A percentile compares a stretch with the other conserved stretches of the same genome.
Evolutionary conservation across 2,329 filamentous ascomycete species (phyloP).

Genomic region (Penicillium sp.): DNA sequence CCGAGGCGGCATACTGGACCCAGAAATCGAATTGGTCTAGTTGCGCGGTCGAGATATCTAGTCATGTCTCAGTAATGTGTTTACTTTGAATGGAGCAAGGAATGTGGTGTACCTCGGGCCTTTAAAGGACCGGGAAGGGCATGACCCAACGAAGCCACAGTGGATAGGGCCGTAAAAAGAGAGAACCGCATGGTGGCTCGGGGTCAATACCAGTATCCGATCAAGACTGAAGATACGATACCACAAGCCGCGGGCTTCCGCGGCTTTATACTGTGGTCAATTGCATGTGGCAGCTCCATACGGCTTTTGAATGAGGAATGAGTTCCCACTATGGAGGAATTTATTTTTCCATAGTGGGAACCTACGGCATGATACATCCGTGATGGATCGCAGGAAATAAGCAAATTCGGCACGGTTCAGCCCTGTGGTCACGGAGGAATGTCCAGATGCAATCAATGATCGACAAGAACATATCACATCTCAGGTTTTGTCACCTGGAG

Average conservation of each 20-base stretch:
- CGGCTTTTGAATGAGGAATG: background rate
- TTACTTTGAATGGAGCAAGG: background rate
- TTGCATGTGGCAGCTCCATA: background rate
- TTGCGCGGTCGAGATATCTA: constrained; percentile 15
- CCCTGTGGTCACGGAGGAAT: background rate
- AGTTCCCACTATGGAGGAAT: background rate
- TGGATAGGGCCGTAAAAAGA: constrained; percentile 10
- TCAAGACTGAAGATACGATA: background rate
- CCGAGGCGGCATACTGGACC: constrained; percentile 51
- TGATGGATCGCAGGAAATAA: background rate
- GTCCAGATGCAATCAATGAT: background rate
- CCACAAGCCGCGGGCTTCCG: background rate
- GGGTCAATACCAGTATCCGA: background rate
- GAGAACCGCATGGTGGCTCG: constrained; percentile 13
- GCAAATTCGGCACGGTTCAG: background rate
- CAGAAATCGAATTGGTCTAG: constrained; percentile 43
- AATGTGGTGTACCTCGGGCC: constrained; percentile 13
- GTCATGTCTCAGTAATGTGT: background rate
- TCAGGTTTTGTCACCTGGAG: background rate
- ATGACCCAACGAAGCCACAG: constrained; percentile 6
- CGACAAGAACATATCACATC: background rate
- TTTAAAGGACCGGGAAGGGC: constrained; percentile 12
- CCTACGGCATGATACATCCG: background rate
- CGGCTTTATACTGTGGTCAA: background rate
- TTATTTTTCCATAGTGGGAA: background rate